Evolutionary conservation across 768 basidiomycete genomes (phyloP).

Genomic region (Mycena albidolilacea): DNA sequence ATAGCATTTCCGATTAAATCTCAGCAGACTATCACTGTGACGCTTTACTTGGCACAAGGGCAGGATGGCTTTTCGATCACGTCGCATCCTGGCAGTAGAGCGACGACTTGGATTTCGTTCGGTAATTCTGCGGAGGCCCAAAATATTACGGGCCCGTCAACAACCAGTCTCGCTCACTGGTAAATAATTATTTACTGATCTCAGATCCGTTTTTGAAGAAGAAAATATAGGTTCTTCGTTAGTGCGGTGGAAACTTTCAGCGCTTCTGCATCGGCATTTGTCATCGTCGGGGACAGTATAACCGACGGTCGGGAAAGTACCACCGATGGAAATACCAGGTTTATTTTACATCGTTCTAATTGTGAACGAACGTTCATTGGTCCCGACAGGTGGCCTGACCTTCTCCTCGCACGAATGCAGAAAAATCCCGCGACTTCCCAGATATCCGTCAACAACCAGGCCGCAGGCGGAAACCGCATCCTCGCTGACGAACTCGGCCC

Average conservation of each 20-base stretch:
- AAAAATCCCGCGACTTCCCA: slow-evolving; percentile 47
- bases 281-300: slow-evolving; percentile 67
- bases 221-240: slow-evolving; percentile 55
- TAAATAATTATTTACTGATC: slow-evolving; percentile 35
- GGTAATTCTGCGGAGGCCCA: slow-evolving; percentile 55
- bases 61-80: slow-evolving; percentile 59
- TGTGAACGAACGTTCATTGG: background rate
- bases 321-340: slow-evolving; percentile 63
- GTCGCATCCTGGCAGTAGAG: slow-evolving; percentile 65
- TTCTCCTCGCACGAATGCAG: slow-evolving; percentile 59
- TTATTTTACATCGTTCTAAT: slow-evolving; percentile 4
- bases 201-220: background rate
- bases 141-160: slow-evolving; percentile 52
- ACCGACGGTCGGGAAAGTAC: slow-evolving; percentile 66
- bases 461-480: slow-evolving; percentile 67
- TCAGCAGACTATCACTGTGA: slow-evolving; percentile 57
- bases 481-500: slow-evolving; percentile 66
- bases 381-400: slow-evolving; percentile 62
- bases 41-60: slow-evolving; percentile 57
- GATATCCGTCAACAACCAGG: slow-evolving; percentile 65
- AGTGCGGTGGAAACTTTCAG: slow-evolving; percentile 61
- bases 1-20: slow-evolving; percentile 56
- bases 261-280: slow-evolving; percentile 49
- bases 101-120: slow-evolving; percentile 58
- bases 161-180: slow-evolving; percentile 55